These are phyloP conservation scores for Chrysosphaeria jannelii DNA, from an alignment of 2,329 filamentous ascomycete genomes.

Conservation along the genomic window DNA sequence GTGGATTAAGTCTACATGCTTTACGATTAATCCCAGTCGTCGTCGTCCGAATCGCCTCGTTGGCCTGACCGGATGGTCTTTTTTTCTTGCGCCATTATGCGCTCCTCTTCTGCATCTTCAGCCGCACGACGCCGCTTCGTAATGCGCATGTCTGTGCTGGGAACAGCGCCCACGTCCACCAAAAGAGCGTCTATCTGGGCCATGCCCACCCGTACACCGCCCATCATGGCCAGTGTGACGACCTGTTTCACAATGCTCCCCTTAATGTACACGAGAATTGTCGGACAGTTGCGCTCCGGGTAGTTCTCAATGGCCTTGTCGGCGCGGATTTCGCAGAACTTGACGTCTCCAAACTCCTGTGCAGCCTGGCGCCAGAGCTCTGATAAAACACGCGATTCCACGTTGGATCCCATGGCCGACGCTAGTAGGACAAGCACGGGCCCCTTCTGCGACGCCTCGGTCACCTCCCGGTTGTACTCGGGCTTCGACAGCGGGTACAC, in stretches of 20 bases:
- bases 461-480: slow-evolving; percentile 75
- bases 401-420: slow-evolving; percentile 46
- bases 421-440: slow-evolving; percentile 54
- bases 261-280: slow-evolving; percentile 73
- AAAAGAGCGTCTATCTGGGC: slow-evolving; percentile 54
- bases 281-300: slow-evolving; percentile 81
- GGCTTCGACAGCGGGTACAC: slow-evolving; percentile 89
- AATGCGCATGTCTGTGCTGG: slow-evolving; percentile 49
- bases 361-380: slow-evolving; percentile 72
- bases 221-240: slow-evolving; percentile 59
- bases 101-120: slow-evolving; percentile 29
- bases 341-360: slow-evolving; percentile 66
- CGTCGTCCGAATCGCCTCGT: slow-evolving; percentile 6
- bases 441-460: slow-evolving; percentile 35
- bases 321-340: slow-evolving; percentile 87
- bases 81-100: slow-evolving; percentile 17
- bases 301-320: slow-evolving; percentile 91
- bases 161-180: slow-evolving; percentile 53
- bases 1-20: no score
- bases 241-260: slow-evolving; percentile 78
- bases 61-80: slow-evolving; percentile 5
- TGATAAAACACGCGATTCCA: slow-evolving; percentile 55
- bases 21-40: slow-evolving; percentile 9
- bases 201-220: slow-evolving; percentile 39
- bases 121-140: slow-evolving; percentile 27